Evolutionary conservation across 2,329 filamentous ascomycete species (phyloP).

Genomic region (Arthrobotrys sinensis): DNA sequence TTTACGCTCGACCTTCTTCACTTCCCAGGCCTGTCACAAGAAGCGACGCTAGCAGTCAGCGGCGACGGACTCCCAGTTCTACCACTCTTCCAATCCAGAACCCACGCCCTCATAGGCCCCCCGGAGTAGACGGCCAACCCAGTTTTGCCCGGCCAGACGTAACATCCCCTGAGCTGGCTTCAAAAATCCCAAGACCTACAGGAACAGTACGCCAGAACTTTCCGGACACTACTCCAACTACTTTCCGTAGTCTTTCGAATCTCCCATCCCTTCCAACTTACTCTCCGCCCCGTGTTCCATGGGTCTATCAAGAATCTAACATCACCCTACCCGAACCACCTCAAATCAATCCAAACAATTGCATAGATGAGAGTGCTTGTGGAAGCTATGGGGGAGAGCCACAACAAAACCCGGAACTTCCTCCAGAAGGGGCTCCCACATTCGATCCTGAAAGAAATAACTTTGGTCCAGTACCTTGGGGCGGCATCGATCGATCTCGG

Average conservation of each 20-base stretch:
- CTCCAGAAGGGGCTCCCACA: neutral
- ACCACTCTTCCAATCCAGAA: neutral
- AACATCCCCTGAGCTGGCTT: neutral
- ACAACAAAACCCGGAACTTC: neutral
- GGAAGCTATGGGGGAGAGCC: neutral
- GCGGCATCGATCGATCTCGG: neutral
- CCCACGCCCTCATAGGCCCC: neutral
- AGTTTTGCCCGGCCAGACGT: neutral
- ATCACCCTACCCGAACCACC: neutral
- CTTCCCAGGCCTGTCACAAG: neutral
- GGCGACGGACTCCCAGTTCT: neutral
- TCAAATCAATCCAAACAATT: neutral
- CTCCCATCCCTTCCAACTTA: constrained; percentile 7
- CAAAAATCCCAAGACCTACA: constrained; percentile 22
- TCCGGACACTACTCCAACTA: neutral
- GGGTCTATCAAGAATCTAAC: constrained; percentile 19
- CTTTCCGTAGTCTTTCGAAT: neutral
- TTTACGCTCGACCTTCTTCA: constrained; percentile 14
- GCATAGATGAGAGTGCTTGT: neutral
- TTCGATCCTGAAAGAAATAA: no score
- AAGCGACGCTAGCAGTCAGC: neutral
- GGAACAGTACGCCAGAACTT: neutral
- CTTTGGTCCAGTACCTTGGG: neutral
- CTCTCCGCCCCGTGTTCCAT: constrained; percentile 6
- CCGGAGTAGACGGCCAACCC: neutral